Percentiles rank a stretch among this genome's conserved stretches.
phyloP scores from a whole-genome alignment of 2,329 filamentous ascomycete genomes.

The Lizonia empirigonia region DNA sequence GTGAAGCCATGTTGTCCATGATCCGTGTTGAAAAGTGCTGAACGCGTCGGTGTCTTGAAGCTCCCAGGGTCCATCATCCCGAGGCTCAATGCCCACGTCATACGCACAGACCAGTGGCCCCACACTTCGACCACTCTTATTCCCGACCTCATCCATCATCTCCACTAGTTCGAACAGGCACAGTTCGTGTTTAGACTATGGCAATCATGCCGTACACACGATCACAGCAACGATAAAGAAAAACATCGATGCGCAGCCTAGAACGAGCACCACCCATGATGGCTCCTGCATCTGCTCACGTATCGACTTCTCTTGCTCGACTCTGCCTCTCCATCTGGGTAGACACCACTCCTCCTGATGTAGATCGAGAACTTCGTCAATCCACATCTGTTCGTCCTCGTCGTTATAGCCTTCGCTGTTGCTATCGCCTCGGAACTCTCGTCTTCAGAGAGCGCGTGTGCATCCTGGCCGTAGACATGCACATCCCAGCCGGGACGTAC shows the following conservation, averaged over 20 bases:
- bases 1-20: slow-evolving; percentile 37
- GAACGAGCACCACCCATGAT: background rate
- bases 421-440: background rate
- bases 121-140: background rate
- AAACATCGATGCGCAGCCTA: slow-evolving; percentile 2
- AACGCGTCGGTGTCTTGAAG: slow-evolving; percentile 10
- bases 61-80: background rate
- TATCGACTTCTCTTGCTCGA: slow-evolving; percentile 2
- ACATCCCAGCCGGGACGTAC: slow-evolving; percentile 20
- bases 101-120: slow-evolving; percentile 2
- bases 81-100: slow-evolving; percentile 2
- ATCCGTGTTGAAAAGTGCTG: background rate
- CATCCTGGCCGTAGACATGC: slow-evolving; percentile 9
- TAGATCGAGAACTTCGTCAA: background rate
- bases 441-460: background rate
- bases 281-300: slow-evolving; percentile 1
- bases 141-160: background rate
- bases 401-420: slow-evolving; percentile 1
- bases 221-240: background rate
- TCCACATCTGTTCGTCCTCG: background rate
- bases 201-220: slow-evolving; percentile 3
- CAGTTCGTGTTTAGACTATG: background rate
- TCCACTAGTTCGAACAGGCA: background rate
- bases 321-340: slow-evolving; percentile 10
- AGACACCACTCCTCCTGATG: slow-evolving; percentile 12